Evolutionary conservation across 2,329 filamentous ascomycete genomes (phyloP).

Genomic region (Ophiosphaerella korrae): DNA sequence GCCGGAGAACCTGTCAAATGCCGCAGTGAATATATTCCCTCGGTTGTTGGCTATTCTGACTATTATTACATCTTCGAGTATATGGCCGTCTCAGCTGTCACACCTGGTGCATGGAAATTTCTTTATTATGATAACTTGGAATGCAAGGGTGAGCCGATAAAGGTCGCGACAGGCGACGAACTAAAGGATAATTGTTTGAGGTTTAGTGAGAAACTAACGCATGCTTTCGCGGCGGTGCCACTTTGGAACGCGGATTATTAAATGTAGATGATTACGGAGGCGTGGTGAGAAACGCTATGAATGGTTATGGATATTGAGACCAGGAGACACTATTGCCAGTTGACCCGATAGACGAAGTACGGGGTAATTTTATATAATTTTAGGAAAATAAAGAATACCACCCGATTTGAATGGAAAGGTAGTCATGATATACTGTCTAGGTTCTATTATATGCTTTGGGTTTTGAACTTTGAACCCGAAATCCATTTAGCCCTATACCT

Average conservation of each 20-base stretch:
- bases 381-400: too few species aligned
- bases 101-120: slow-evolving; percentile 1
- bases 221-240: neutral
- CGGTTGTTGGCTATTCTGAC: neutral
- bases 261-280: neutral
- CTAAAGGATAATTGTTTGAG: neutral
- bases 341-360: too few species aligned
- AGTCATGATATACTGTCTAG: too few species aligned
- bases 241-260: slow-evolving; percentile 3
- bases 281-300: neutral
- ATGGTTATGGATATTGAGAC: too few species aligned
- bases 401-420: too few species aligned
- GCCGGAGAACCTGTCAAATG: too few species aligned
- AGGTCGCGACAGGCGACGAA: neutral
- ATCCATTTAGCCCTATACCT: too few species aligned
- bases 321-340: too few species aligned
- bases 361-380: too few species aligned
- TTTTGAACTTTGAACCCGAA: too few species aligned
- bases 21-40: neutral
- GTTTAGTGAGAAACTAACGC: neutral
- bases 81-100: neutral
- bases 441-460: too few species aligned
- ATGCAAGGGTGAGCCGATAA: neutral
- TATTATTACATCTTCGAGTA: neutral
- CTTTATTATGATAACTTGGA: slow-evolving; percentile 1